phyloP scores from a whole-genome alignment of 805 yeast genomes.

The Schwanniomyces polymorphus region DNA sequence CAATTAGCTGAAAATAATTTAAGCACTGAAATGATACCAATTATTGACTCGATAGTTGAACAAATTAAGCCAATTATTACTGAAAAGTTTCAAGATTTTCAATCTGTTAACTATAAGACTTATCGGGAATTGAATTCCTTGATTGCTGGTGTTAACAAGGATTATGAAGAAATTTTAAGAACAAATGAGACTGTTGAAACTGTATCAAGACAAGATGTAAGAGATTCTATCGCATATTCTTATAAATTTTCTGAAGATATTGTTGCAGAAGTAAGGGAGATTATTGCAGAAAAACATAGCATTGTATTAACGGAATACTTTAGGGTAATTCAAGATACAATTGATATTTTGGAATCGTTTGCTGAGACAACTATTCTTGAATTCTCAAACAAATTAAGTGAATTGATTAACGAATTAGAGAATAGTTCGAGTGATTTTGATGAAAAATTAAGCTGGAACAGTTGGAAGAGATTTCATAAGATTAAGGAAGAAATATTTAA shows the following conservation, averaged over 20 bases:
- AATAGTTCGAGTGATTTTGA: slow-evolving; percentile 10
- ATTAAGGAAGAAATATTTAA: slow-evolving; percentile 55
- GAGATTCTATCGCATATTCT: slow-evolving; percentile 30
- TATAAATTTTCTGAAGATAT: slow-evolving; percentile 21
- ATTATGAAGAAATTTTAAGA: slow-evolving; percentile 27
- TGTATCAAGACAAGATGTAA: slow-evolving; percentile 33
- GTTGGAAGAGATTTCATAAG: slow-evolving; percentile 62
- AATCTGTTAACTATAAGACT: slow-evolving; percentile 23
- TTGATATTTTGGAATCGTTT: slow-evolving; percentile 73
- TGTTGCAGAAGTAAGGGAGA: slow-evolving; percentile 20
- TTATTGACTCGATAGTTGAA: slow-evolving; percentile 22
- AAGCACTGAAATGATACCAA: slow-evolving; percentile 29
- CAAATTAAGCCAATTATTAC: slow-evolving; percentile 23
- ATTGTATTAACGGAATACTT: slow-evolving; percentile 29
- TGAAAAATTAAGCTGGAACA: slow-evolving; percentile 38
- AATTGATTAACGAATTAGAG: slow-evolving; percentile 18
- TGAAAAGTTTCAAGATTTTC: slow-evolving; percentile 25
- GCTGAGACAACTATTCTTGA: slow-evolving; percentile 66
- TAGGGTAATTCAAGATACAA: slow-evolving; percentile 38
- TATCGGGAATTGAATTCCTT: slow-evolving; percentile 30
- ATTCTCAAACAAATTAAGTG: slow-evolving; percentile 59
- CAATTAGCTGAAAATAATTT: slow-evolving; percentile 33
- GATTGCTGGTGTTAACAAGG: slow-evolving; percentile 32
- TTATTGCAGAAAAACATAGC: slow-evolving; percentile 26
- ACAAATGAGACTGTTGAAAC: slow-evolving; percentile 11